Percentiles rank a stretch among this genome's conserved stretches.
Conservation (phyloP, 2,329 filamentous ascomycete genomes). For the Aureobasidium sp. region DNA sequence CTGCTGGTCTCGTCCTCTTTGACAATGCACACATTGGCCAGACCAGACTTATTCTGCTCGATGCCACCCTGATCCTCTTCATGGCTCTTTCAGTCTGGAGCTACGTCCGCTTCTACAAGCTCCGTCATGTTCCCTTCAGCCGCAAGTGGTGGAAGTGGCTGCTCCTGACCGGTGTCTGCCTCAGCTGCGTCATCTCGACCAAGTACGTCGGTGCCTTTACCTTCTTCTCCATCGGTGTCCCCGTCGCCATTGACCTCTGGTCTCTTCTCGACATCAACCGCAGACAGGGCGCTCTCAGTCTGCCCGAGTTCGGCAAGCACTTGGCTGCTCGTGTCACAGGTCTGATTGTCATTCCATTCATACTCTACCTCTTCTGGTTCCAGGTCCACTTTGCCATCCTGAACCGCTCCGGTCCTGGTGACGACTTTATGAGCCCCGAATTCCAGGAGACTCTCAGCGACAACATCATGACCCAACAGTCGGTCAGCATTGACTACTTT, state of each 20-base stretch:
- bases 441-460: slow-evolving; percentile 97
- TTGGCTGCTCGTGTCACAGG: slow-evolving; percentile 81
- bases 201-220: slow-evolving; percentile 97
- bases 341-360: slow-evolving; percentile 83
- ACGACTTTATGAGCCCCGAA: slow-evolving; percentile 97
- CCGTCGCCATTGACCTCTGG: slow-evolving; percentile 92
- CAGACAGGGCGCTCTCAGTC: slow-evolving; percentile 67
- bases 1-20: slow-evolving; percentile 79
- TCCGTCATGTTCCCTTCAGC: slow-evolving; percentile 79
- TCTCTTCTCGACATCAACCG: slow-evolving; percentile 86
- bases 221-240: slow-evolving; percentile 93
- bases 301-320: slow-evolving; percentile 79
- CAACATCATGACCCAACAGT: slow-evolving; percentile 84
- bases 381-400: slow-evolving; percentile 96
- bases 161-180: slow-evolving; percentile 82
- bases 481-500: slow-evolving; percentile 81
- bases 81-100: slow-evolving; percentile 92
- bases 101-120: slow-evolving; percentile 98
- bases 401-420: slow-evolving; percentile 80
- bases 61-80: slow-evolving; percentile 87
- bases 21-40: slow-evolving; percentile 98
- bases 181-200: slow-evolving; percentile 96
- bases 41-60: slow-evolving; percentile 87
- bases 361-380: slow-evolving; percentile 99
- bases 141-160: slow-evolving; percentile 99